Evolutionary conservation across 352 stramenopile species (phyloP), one percentile per base, ranked within the genome.

Genomic region (Globisporangium viniferum): DNA sequence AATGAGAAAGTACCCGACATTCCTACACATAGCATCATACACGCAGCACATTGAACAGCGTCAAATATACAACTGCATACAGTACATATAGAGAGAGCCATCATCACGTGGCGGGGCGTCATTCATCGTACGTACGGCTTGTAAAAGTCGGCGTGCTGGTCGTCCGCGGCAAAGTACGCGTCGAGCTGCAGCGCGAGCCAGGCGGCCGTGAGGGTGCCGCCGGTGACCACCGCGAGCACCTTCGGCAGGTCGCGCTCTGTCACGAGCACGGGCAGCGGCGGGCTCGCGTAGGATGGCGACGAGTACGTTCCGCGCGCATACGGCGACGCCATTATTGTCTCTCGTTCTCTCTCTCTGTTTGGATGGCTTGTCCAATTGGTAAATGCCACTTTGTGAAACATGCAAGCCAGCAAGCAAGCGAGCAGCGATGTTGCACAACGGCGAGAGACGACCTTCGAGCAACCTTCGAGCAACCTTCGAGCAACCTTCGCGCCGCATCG

Each of bases 161-260:
- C 71, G 15, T 88, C 74, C 14, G 67, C 69, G 10, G 73, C 75
- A 44, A 86, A 81, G 67, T 74, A 79, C 22, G 65, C 67, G 61
- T 93, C 80, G 68, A 92, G 57, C 58, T 80, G 72, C 65, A 92
- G 75, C 68, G 68, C 79, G 27, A 93, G 72, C 70, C 64, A 77
- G 53, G 63, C 46, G 27, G 81, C 69, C 0, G 67, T 48, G 12
- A 54, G 63, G 22, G 76, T 79, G 18, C 85, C 85, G 20, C 75
- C 35, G 22, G 72, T 64, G 24, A 84, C 58, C 7, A 88, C 54
- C 3, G 46, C 64, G 22, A 84, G n/a, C 1, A 79, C 73, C 10
- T 75, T 78, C 18, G 80, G 81, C 1, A 92, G 71, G 69, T 91
- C 77, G 18, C 75, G 72, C 69, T 79, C 72, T 10, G 81, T 84